A percentile compares a stretch with the other conserved stretches of the same genome.
phyloP scores from a whole-genome alignment of 345 rosid species.

The Syzygium oleosum region DNA sequence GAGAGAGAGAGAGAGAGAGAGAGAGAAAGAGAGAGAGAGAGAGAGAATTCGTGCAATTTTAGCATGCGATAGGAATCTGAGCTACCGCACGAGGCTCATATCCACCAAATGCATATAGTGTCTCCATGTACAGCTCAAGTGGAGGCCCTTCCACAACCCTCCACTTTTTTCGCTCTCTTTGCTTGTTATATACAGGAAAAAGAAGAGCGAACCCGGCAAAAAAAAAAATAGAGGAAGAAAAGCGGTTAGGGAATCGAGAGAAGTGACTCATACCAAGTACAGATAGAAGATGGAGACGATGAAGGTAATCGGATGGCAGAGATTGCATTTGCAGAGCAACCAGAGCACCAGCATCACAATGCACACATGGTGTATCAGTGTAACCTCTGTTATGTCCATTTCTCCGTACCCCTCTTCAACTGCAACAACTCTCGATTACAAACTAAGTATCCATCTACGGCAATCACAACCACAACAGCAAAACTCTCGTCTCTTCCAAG shows the following conservation, averaged over 20 bases:
- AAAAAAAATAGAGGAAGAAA: background rate
- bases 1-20: background rate
- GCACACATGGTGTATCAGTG: conserved; percentile 67
- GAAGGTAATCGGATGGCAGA: conserved; percentile 41
- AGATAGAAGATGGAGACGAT: conserved; percentile 60
- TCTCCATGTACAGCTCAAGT: background rate
- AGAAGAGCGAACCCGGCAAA: background rate
- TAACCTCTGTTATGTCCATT: conserved; percentile 35
- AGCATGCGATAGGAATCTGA: background rate
- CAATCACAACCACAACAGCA: background rate
- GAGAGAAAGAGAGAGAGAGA: background rate
- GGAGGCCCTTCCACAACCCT: background rate
- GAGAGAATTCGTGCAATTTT: background rate
- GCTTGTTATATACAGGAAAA: background rate
- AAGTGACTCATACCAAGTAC: conserved; percentile 39
- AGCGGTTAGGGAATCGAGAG: background rate
- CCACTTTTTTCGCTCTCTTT: background rate
- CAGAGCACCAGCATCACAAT: conserved; percentile 58
- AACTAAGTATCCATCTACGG: background rate
- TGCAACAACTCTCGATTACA: background rate
- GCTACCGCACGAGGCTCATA: background rate
- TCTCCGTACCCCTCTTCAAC: background rate
- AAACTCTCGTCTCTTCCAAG: background rate
- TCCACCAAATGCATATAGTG: background rate
- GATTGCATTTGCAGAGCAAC: conserved; percentile 48